Evolutionary conservation across 768 basidiomycete species (phyloP).

Genomic region (Boletus fagicola): DNA sequence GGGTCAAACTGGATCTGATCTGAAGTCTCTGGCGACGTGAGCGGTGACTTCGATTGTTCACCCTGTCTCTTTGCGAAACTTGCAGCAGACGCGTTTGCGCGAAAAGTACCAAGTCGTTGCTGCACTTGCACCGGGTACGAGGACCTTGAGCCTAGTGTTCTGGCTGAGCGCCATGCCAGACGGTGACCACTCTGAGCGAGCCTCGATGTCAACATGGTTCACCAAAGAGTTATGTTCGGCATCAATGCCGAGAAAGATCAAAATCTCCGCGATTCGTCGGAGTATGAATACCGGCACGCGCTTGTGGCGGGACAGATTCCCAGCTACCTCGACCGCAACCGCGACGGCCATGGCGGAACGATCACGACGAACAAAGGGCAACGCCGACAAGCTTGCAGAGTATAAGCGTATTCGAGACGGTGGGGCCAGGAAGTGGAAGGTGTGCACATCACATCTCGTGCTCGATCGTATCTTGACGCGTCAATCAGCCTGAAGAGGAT

Average conservation of each 20-base stretch:
- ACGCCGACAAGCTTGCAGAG: conserved; percentile 52
- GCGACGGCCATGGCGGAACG: conserved; percentile 26
- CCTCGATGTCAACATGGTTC: conserved; percentile 43
- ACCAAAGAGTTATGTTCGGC: background rate
- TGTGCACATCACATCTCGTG: conserved; percentile 24
- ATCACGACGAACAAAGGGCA: conserved; percentile 25
- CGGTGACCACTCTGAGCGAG: conserved; percentile 39
- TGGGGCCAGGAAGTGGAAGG: conserved; percentile 59
- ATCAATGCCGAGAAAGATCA: conserved; percentile 7
- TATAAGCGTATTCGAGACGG: conserved; percentile 60
- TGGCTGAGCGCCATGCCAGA: conserved; percentile 43
- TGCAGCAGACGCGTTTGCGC: conserved; percentile 19
- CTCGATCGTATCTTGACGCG: conserved; percentile 23
- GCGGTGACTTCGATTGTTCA: conserved; percentile 1
- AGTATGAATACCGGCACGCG: conserved; percentile 25
- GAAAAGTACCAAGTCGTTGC: conserved; percentile 33
- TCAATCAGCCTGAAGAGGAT: conserved; percentile 51
- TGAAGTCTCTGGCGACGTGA: background rate
- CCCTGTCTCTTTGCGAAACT: background rate
- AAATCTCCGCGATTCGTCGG: conserved; percentile 23
- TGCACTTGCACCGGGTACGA: conserved; percentile 37
- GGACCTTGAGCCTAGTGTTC: conserved; percentile 33
- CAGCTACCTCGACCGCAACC: conserved; percentile 1
- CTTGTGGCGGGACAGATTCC: conserved; percentile 23
- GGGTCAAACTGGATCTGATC: conserved; percentile 33